phyloP scores from a whole-genome alignment of 768 basidiomycete genomes.

The Mycena belliarum region DNA sequence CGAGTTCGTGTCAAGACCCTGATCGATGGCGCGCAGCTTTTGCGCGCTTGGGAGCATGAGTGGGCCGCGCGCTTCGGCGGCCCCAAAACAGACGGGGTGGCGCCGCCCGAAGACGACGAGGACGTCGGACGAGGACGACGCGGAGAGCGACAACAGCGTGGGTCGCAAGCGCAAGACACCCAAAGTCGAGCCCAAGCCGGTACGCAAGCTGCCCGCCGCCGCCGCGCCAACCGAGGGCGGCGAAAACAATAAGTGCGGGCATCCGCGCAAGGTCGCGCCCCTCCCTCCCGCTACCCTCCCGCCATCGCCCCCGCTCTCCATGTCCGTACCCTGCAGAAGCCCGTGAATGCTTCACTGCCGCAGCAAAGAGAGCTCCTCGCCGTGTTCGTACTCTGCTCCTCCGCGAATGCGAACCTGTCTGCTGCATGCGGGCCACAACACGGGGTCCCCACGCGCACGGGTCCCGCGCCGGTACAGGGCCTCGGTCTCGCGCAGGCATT shows the following conservation, averaged over 20 bases:
- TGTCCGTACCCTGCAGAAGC: slow-evolving; percentile 22
- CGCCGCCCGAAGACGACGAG: slow-evolving; percentile 46
- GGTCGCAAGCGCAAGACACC: slow-evolving; percentile 63
- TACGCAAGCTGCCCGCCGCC: slow-evolving; percentile 35
- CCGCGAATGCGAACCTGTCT: slow-evolving; percentile 73
- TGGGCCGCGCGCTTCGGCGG: slow-evolving; percentile 78
- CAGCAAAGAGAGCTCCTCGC: slow-evolving; percentile 74
- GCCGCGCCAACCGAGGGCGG: slow-evolving; percentile 28
- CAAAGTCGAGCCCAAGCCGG: slow-evolving; percentile 52
- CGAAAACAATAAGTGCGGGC: slow-evolving; percentile 83
- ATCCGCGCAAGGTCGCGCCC: slow-evolving; percentile 72
- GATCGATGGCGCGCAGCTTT: slow-evolving; percentile 70
- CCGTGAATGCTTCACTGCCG: slow-evolving; percentile 10
- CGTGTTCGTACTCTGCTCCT: slow-evolving; percentile 81
- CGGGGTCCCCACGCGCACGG: slow-evolving; percentile 55
- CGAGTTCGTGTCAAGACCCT: slow-evolving; percentile 75
- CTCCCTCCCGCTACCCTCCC: slow-evolving; percentile 39
- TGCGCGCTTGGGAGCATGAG: slow-evolving; percentile 75
- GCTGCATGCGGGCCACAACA: slow-evolving; percentile 49
- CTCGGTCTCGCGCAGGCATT: slow-evolving; percentile 61
- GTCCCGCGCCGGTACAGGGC: slow-evolving; percentile 18
- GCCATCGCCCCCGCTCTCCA: slow-evolving; percentile 27
- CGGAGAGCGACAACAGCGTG: slow-evolving; percentile 48
- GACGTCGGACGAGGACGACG: slow-evolving; percentile 65
- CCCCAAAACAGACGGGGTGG: slow-evolving; percentile 63